Evolutionary conservation across 2,329 filamentous ascomycete genomes (phyloP), one percentile per base, ranked within the genome.

Genomic region (Didymosphaeria variabile): DNA sequence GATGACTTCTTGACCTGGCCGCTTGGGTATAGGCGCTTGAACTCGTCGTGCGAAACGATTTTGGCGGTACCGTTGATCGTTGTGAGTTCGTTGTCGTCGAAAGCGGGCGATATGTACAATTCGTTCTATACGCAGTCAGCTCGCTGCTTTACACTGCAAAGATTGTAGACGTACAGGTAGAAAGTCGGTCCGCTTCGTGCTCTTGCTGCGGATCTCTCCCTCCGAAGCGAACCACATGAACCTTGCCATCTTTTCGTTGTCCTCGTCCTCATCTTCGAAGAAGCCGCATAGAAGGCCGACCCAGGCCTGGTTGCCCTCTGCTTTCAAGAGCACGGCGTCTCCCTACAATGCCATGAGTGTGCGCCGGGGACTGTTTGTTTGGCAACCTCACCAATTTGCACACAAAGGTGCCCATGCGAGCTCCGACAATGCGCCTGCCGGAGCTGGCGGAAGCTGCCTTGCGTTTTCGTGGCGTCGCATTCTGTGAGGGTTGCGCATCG

Each of bases 141-240:
- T 58, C 64, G 36, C 7, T 42, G 4, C 53, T 23, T 23, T 42
- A 9, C 45, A 17, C 38, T 40, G 46, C 2, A 7, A 9, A n/a
- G 38, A 46, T 8, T 32, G 13, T 12, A 40, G 32, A 70, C 80
- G 60, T 81, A 91, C 88, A 73, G 87, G 87, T 55, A 96, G 78
- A 61, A 88, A 92, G 79, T 99, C 95, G 13, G 83, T 85, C 72
- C 93, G 85, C 80, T 95, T 97, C 80, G 92, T 94, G 60, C 88
- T 86, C 74, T 90, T 91, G 70, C 92, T 95, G 31, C 90, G 87
- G 62, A 97, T 92, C 79, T 98, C 94, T 72, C 91, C 91, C 71
- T 97, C 91, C 0, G 92, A 93, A 0, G 92, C 93, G 75, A 99
- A 97, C 95, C 95, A 99, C 85, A 97, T 90, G 73, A 99, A 95